Base-by-base conservation (phyloP, 192 early-diverging fungal genomes). In the Backusella liffmaniae region DNA sequence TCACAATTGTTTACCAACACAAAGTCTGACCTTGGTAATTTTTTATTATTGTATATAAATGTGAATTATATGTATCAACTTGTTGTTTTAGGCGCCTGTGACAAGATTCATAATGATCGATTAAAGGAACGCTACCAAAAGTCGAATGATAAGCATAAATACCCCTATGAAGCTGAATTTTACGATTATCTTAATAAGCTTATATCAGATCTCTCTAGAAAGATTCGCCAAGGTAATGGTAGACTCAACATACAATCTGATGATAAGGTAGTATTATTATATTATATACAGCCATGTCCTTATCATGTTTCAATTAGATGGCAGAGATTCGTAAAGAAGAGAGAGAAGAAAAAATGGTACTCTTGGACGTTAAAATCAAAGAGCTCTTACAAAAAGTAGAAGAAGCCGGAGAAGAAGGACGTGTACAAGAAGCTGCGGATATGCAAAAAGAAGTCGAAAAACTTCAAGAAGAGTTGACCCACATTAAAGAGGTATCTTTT, bases 1-100 rank as follows among this genome's bases (percentile, higher is more conserved):
- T 87, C 90, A 70, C 88, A 90, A 67, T 84, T 93, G n/a, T 96
- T 96, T 82, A 91, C 90, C 72, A 96, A 96, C 81, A 96, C 94
- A 5, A 96, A 96, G 82, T 91, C 91, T 26, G 93, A 94, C 76
- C 87, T 95, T 76, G 92, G 91, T 83, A 86, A n/a, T 5, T 7
- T 29, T n/a, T n/a, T n/a, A 18, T 0, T n/a, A 49, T n/a, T 18
- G 18, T 49, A 10, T 15, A 41, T 66, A 67, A 1, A 67, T 35
- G 16, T 5, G 2, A 35, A 67, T 35, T 67, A 67, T 6, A 67
- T 35, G 51, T 23, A 76, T 37, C 32, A 30, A 32, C 26, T 8
- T 30, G 0, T 37, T 13, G 6, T 75, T 49, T 35, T 51, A 83
- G 83, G 82, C 21, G 72, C 85, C 3, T 96, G 94, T 78, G 87